Conservation (phyloP, 1,284 basidiomycete species). For the Melampsora americana region DNA sequence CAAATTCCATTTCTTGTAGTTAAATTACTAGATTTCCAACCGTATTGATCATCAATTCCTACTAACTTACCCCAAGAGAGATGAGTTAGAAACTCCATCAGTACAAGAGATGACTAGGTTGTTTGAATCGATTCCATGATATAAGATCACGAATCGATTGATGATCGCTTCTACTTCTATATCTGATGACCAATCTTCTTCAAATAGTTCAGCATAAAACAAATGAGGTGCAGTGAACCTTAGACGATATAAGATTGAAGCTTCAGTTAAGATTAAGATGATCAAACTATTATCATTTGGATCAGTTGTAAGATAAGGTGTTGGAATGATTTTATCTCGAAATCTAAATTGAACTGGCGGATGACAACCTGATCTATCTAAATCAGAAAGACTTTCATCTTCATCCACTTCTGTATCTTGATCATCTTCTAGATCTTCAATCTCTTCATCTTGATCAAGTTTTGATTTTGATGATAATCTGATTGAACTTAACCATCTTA, state of each 20-base stretch:
- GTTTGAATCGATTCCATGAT: constrained; percentile 34
- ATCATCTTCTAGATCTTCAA: not conserved
- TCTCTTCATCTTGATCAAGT: not conserved
- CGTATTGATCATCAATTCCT: constrained; percentile 28
- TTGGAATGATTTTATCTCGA: constrained; percentile 27
- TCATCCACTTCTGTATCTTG: not conserved
- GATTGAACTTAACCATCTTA: constrained; percentile 28
- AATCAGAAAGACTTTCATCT: not conserved
- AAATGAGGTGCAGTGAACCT: constrained; percentile 35
- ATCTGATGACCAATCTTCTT: constrained; percentile 32
- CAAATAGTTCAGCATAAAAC: constrained; percentile 39
- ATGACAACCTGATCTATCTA: constrained; percentile 15
- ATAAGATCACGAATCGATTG: constrained; percentile 28
- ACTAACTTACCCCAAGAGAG: constrained; percentile 33
- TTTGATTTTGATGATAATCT: constrained; percentile 1
- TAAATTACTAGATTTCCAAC: constrained; percentile 37
- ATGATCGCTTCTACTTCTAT: constrained; percentile 40
- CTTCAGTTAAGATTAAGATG: constrained; percentile 39
- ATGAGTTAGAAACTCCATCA: constrained; percentile 35
- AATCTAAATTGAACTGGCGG: constrained; percentile 40
- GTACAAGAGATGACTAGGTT: constrained; percentile 40
- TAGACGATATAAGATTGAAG: constrained; percentile 23
- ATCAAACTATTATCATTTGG: constrained; percentile 10
- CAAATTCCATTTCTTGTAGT: constrained; percentile 14
- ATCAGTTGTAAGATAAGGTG: constrained; percentile 26